Evolutionary conservation across 2,329 filamentous ascomycete species (phyloP), one percentile per base, ranked within the genome.

Genomic region (Penicillium paneum): DNA sequence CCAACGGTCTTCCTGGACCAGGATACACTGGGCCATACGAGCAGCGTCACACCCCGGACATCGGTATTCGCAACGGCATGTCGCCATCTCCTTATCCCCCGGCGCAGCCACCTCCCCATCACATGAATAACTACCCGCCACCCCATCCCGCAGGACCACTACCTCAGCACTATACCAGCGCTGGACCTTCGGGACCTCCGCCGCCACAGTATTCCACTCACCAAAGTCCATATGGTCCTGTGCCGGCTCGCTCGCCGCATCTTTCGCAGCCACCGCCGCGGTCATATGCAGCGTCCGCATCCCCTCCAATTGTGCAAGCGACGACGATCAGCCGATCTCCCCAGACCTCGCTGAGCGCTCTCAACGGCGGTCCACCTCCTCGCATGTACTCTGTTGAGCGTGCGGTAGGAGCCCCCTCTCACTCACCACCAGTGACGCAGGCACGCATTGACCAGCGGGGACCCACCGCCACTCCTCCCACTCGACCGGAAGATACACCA

Each of bases 71-170:
- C 46, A 73, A 73, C 45, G 71, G 71, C 32, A 64, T 74, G 46
- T 65, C 70, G 31, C 64, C 71, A 41, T 60, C 67, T 51, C 59
- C 60, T 41, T 71, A 67, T 52, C 61, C 76, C 6, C 65, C 74
- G 4, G 44, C 61, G 73, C 39, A 80, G 75, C 64, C 83, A 19
- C 75, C 76, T 13, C 71, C 79, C 19, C 78, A 79, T 32, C 79
- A 79, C 35, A 75, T 81, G 42, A 85, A 83, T 62, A 79, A 81
- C 34, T 80, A 70, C 54, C 64, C 70, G 36, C 63, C 70, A 19
- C 52, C 67, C n/a, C 70, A 68, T 38, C 71, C 69, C 31, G 63
- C 65, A 31, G 66, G 59, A 36, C 65, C 66, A 31, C 61, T 67
- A 28, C 64, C 67, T 36, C 61, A 69, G 12, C 69, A 70, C 53